These are phyloP conservation scores for Fusarium algeriense DNA, from an alignment of 2,329 filamentous ascomycete species.

Conservation along the genomic window DNA sequence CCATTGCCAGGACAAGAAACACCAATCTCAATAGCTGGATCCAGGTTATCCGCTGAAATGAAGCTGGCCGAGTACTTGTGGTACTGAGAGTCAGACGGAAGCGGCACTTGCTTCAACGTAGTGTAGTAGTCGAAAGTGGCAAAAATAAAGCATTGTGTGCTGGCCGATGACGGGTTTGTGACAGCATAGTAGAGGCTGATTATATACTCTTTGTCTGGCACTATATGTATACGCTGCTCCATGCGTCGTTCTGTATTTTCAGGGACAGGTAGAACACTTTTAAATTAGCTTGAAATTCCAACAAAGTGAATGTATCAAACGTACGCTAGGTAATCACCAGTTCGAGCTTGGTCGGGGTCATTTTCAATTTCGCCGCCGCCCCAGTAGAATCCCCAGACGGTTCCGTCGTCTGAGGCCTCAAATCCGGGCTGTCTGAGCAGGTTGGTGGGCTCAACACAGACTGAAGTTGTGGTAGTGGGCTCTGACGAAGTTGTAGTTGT, in stretches of 20 bases:
- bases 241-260: neutral
- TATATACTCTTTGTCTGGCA: neutral
- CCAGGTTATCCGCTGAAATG: slow-evolving; percentile 9
- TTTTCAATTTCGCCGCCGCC: neutral
- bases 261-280: neutral
- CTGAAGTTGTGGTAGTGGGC: slow-evolving; percentile 4
- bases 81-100: neutral
- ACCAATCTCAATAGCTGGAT: slow-evolving; percentile 5
- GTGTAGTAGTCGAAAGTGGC: slow-evolving; percentile 18
- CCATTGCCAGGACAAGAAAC: neutral
- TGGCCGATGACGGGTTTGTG: fast-evolving
- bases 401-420: neutral
- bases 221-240: slow-evolving; percentile 7
- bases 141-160: neutral
- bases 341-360: neutral
- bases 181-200: slow-evolving; percentile 9
- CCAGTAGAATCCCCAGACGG: slow-evolving; percentile 14
- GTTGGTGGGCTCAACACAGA: slow-evolving; percentile 11
- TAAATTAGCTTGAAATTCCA: fast-evolving
- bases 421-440: slow-evolving; percentile 8
- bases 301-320: fast-evolving
- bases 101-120: neutral
- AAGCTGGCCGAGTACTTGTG: neutral
- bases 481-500: slow-evolving; percentile 5
- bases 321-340: neutral